A percentile compares a stretch with the other conserved stretches of the same genome.
Conservation (phyloP, 2,329 filamentous ascomycete species). For the Decorospora gaudefroyi region DNA sequence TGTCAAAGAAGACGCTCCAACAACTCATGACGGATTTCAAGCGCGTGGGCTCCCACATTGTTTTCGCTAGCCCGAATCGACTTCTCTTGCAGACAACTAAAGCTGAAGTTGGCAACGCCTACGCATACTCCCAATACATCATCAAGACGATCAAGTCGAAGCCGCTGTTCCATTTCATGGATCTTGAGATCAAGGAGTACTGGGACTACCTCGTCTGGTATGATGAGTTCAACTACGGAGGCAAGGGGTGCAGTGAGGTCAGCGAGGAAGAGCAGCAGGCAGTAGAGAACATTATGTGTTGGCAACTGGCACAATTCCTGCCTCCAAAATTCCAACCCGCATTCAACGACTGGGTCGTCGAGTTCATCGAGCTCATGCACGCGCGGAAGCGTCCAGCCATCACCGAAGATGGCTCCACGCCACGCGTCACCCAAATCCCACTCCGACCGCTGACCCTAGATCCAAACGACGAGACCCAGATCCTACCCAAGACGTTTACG, state of each 20-base stretch:
- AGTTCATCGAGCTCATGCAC: slow-evolving; percentile 96
- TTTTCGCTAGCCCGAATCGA: slow-evolving; percentile 91
- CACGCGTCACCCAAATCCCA: slow-evolving; percentile 64
- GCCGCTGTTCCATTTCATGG: slow-evolving; percentile 94
- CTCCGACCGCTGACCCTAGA: slow-evolving; percentile 59
- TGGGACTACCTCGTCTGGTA: slow-evolving; percentile 99
- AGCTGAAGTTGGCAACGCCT: slow-evolving; percentile 93
- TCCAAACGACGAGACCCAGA: slow-evolving; percentile 63
- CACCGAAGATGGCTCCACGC: slow-evolving; percentile 55
- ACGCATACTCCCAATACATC: slow-evolving; percentile 95
- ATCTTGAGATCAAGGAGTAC: slow-evolving; percentile 96
- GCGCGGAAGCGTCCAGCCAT: slow-evolving; percentile 67
- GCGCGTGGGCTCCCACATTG: slow-evolving; percentile 88
- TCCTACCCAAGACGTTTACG: slow-evolving; percentile 81
- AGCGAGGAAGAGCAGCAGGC: slow-evolving; percentile 75
- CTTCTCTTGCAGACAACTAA: slow-evolving; percentile 95
- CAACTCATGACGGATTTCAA: slow-evolving; percentile 97
- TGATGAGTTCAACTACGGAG: slow-evolving; percentile 98
- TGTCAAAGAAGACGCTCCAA: slow-evolving; percentile 95
- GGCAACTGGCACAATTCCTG: slow-evolving; percentile 92
- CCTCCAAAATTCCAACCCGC: slow-evolving; percentile 77
- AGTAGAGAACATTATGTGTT: slow-evolving; percentile 94
- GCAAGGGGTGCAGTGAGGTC: slow-evolving; percentile 85
- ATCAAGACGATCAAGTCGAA: slow-evolving; percentile 96
- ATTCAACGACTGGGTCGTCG: slow-evolving; percentile 91